Evolutionary conservation across 306 rosid species (phyloP).

Genomic region (Alnus glutinosa): DNA sequence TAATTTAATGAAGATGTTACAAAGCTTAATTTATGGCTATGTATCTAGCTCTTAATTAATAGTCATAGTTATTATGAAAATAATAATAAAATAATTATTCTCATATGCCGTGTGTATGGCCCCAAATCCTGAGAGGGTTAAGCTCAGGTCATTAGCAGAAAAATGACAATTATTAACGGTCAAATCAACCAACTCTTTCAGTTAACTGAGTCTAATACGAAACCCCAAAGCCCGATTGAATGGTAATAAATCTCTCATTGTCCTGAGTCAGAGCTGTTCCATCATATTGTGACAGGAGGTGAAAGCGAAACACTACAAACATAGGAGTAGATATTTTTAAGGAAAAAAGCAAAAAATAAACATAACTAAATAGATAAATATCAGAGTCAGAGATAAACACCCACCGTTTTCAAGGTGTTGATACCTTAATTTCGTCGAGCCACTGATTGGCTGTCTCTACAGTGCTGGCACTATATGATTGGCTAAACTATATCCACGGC

Average conservation of each 20-base stretch:
- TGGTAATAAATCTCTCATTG: background rate
- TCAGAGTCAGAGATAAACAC: background rate
- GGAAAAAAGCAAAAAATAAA: background rate
- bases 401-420: conserved; percentile 16
- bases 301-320: conserved; percentile 27
- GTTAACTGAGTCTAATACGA: conserved; percentile 52
- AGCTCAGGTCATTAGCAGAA: background rate
- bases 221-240: conserved; percentile 26
- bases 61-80: too few species aligned
- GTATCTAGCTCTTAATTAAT: too few species aligned
- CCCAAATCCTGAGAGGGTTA: background rate
- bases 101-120: too few species aligned
- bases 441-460: conserved; percentile 69
- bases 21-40: too few species aligned
- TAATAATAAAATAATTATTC: too few species aligned
- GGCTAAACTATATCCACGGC: conserved; percentile 52
- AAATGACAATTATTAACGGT: conserved; percentile 16
- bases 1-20: too few species aligned
- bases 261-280: background rate
- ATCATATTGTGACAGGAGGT: conserved; percentile 39
- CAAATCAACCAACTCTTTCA: conserved; percentile 39
- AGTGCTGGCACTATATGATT: conserved; percentile 70
- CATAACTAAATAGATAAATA: background rate
- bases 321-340: background rate
- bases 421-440: conserved; percentile 95